phyloP scores from a whole-genome alignment of 139 green algal species.

The Prasinococcaceae sp. region DNA sequence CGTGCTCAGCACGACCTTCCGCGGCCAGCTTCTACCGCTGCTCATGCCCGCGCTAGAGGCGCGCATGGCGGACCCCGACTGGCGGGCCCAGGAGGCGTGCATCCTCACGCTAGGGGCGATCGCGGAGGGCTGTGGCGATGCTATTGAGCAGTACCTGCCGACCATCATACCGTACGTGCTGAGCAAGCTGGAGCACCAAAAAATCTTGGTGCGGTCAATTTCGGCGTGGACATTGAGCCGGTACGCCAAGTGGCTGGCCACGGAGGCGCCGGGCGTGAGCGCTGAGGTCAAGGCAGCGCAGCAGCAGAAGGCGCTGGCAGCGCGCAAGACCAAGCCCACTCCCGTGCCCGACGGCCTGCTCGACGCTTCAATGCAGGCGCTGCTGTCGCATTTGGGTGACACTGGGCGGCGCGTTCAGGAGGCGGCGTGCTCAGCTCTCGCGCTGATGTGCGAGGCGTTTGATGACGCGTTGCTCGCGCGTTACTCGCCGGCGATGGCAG shows the following conservation, averaged over 20 bases:
- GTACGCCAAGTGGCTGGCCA: slow-evolving; percentile 73
- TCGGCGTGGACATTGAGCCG: slow-evolving; percentile 78
- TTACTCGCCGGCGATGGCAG: no score
- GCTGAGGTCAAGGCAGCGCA: no score
- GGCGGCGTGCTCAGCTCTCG: slow-evolving; percentile 66
- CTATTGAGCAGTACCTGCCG: slow-evolving; percentile 49
- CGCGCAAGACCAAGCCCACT: no score
- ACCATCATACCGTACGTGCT: slow-evolving; percentile 66
- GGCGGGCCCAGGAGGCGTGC: slow-evolving; percentile 56
- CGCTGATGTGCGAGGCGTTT: no score
- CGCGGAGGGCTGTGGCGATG: slow-evolving; percentile 65
- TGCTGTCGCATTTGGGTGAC: slow-evolving; percentile 58
- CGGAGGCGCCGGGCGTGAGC: no score
- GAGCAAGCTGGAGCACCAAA: slow-evolving; percentile 48
- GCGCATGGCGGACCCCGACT: slow-evolving; percentile 32
- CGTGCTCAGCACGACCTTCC: slow-evolving; percentile 55
- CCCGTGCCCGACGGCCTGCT: no score
- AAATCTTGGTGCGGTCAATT: slow-evolving; percentile 63
- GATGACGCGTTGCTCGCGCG: slow-evolving; percentile 23
- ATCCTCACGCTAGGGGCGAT: slow-evolving; percentile 86
- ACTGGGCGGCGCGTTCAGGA: slow-evolving; percentile 69
- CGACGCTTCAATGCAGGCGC: slow-evolving; percentile 41
- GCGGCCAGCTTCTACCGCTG: slow-evolving; percentile 75
- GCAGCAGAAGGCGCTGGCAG: no score
- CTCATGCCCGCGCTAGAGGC: slow-evolving; percentile 78